Evolutionary conservation across 1,284 basidiomycete species (phyloP).

Genomic region (Leucoagaricus sp.): DNA sequence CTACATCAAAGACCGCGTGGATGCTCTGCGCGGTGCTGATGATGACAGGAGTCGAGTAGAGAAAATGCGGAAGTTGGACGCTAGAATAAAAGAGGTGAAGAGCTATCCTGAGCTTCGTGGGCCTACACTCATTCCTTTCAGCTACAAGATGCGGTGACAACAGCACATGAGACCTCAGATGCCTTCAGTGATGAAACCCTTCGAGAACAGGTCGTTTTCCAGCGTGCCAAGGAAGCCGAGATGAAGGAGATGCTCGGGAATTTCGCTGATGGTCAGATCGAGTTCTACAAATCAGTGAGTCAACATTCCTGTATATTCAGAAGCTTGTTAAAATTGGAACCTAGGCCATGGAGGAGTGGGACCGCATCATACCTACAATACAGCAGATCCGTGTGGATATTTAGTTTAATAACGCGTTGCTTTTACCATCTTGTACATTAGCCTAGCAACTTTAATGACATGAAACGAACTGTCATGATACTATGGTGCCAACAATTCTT

Average conservation of each 20-base stretch:
- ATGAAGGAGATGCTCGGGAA: constrained; percentile 93
- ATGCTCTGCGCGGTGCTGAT: constrained; percentile 89
- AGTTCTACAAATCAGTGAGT: constrained; percentile 85
- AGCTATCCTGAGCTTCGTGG: constrained; percentile 21
- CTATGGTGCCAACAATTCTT: constrained; percentile 19
- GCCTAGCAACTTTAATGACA: constrained; percentile 21
- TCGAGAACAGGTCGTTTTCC: constrained; percentile 88
- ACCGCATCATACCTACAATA: constrained; percentile 83
- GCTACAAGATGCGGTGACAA: constrained; percentile 95
- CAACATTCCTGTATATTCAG: too few species aligned
- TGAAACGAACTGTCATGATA: constrained; percentile 19
- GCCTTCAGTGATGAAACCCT: constrained; percentile 95
- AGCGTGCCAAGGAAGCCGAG: constrained; percentile 88
- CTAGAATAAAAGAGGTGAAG: constrained; percentile 93
- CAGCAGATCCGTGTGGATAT: constrained; percentile 88
- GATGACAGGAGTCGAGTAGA: constrained; percentile 93
- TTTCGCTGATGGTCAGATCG: constrained; percentile 92
- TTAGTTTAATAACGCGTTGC: constrained; percentile 38
- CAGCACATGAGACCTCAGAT: constrained; percentile 93
- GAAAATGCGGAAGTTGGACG: constrained; percentile 89
- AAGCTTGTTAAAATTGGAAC: constrained; percentile 14
- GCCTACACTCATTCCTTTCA: constrained; percentile 32
- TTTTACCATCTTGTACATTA: constrained; percentile 22
- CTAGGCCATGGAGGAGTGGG: constrained; percentile 92
- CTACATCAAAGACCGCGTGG: constrained; percentile 93